phyloP scores from a whole-genome alignment of 495 filamentous ascomycete species.

The Penicillium desertorum region DNA sequence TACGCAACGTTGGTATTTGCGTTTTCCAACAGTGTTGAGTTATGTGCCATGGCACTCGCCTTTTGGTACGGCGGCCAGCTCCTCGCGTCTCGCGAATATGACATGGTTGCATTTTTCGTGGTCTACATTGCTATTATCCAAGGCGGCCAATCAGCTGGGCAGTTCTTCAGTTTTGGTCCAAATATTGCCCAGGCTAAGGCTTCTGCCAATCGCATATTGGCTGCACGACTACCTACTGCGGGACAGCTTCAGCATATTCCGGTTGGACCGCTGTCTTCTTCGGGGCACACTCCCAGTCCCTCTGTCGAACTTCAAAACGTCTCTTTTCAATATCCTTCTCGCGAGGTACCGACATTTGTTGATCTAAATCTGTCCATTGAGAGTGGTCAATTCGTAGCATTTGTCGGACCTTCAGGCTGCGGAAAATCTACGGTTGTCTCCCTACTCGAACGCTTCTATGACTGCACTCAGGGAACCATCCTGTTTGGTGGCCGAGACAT shows the following conservation, averaged over 20 bases:
- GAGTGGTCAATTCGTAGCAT: constrained; percentile 63
- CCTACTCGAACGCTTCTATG: constrained; percentile 65
- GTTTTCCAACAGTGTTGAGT: constrained; percentile 40
- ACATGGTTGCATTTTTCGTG: constrained; percentile 53
- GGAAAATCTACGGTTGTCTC: constrained; percentile 71
- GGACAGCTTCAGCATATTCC: background rate
- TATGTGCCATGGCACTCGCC: constrained; percentile 56
- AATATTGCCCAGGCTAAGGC: constrained; percentile 58
- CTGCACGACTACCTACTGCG: background rate
- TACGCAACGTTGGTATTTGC: constrained; percentile 41
- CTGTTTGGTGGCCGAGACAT: constrained; percentile 45
- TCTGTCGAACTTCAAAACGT: constrained; percentile 48
- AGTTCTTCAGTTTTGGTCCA: constrained; percentile 50
- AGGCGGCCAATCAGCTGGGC: constrained; percentile 53
- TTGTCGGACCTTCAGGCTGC: constrained; percentile 70
- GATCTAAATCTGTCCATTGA: constrained; percentile 47
- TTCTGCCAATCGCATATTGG: constrained; percentile 52
- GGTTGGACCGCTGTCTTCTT: background rate
- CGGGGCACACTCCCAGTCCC: background rate
- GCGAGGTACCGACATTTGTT: constrained; percentile 51
- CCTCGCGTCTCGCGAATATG: constrained; percentile 51
- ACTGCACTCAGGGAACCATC: constrained; percentile 39
- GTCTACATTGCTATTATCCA: constrained; percentile 61
- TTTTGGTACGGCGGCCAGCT: constrained; percentile 63
- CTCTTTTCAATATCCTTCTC: constrained; percentile 59